These are phyloP conservation scores for Vitis cinerea DNA, from an alignment of 164 flowering plant genomes.

Conservation along the genomic window DNA sequence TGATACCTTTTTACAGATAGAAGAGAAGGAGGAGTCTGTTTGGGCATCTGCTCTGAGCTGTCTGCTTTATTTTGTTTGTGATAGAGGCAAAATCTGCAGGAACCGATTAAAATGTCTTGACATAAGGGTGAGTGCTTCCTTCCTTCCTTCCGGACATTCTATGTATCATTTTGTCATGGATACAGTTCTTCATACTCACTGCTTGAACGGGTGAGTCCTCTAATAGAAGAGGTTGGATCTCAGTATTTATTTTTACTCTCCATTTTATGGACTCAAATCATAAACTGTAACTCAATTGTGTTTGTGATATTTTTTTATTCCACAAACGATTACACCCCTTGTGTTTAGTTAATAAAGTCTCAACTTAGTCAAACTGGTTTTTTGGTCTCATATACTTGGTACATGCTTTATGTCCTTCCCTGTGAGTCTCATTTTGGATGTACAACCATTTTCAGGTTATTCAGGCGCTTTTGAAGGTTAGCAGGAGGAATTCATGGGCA, in stretches of 20 bases:
- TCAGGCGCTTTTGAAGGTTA: constrained; percentile 64
- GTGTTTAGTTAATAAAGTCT: neutral
- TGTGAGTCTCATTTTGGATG: neutral
- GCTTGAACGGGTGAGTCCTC: neutral
- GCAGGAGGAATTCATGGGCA: constrained; percentile 89
- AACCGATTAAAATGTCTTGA: constrained; percentile 85
- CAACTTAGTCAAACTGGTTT: neutral
- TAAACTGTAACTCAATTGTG: too few species aligned
- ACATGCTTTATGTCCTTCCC: constrained; percentile 1
- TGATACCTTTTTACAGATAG: constrained; percentile 44
- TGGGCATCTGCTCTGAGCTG: constrained; percentile 98
- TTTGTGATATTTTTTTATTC: too few species aligned
- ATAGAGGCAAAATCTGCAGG: constrained; percentile 79
- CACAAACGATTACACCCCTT: too few species aligned
- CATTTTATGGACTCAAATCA: too few species aligned
- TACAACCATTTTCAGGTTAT: constrained; percentile 57
- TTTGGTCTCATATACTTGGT: neutral
- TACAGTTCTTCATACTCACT: neutral
- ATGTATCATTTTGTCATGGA: neutral
- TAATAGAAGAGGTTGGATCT: neutral
- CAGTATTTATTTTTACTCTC: too few species aligned
- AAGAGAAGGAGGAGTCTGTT: constrained; percentile 90
- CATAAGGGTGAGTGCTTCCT: constrained; percentile 70
- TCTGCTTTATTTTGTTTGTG: constrained; percentile 85
- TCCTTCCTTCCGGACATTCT: neutral